Percentiles rank a stretch among this genome's conserved stretches.
Conservation (phyloP, 1,284 basidiomycete genomes). For the Ceratobasidium papillatum region DNA sequence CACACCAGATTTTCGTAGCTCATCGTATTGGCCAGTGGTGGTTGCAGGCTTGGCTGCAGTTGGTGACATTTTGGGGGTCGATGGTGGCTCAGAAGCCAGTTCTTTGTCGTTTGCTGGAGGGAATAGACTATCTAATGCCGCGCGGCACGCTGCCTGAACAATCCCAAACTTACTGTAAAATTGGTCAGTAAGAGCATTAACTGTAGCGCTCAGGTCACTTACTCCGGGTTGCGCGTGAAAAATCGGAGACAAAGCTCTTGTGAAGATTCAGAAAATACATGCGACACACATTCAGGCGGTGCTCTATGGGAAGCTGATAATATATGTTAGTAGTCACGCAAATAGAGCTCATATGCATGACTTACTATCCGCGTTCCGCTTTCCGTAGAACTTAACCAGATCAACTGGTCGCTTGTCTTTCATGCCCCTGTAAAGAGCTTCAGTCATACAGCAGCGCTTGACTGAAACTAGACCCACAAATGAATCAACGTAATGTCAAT, state of each 20-base stretch:
- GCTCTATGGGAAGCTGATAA: slow-evolving; percentile 13
- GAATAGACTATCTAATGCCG: slow-evolving; percentile 19
- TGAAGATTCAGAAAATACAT: slow-evolving; percentile 35
- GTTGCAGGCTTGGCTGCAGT: not conserved
- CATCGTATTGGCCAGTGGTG: not conserved
- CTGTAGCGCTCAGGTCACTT: not conserved
- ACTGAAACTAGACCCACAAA: slow-evolving; percentile 51
- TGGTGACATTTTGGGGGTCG: slow-evolving; percentile 19
- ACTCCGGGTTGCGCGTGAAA: slow-evolving; percentile 35
- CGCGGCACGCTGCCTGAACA: slow-evolving; percentile 23
- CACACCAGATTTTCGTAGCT: not conserved
- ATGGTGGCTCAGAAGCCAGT: not conserved
- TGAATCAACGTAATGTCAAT: slow-evolving; percentile 71
- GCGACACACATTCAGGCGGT: slow-evolving; percentile 29
- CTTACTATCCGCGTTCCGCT: slow-evolving; percentile 66
- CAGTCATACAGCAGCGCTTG: not conserved
- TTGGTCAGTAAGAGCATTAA: not conserved
- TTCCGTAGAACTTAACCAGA: slow-evolving; percentile 75
- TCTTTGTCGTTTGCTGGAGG: not conserved
- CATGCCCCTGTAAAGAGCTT: slow-evolving; percentile 60
- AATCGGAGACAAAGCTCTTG: slow-evolving; percentile 31
- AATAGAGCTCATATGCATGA: not conserved
- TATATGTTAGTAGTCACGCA: not conserved
- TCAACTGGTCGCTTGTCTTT: slow-evolving; percentile 72
- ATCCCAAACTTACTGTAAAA: slow-evolving; percentile 26